Conservation (phyloP, 441 rosid species). For the Metrosideros polymorpha region DNA sequence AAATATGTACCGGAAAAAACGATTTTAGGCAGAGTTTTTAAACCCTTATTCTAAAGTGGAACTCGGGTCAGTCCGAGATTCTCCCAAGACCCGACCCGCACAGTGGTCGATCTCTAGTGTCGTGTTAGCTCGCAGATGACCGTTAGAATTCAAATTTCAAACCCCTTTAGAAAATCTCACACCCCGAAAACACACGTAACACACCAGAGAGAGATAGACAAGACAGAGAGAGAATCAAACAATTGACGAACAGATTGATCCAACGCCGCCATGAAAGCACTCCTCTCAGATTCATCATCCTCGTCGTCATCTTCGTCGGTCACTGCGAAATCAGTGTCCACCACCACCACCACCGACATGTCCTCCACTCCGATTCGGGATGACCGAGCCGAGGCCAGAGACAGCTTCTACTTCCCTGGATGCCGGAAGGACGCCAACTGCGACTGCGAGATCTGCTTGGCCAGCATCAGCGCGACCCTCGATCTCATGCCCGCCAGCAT, state of each 20-base stretch:
- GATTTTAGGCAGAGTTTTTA: background rate
- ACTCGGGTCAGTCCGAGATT: background rate
- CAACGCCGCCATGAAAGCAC: slow-evolving; percentile 25
- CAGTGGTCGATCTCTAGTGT: background rate
- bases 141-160: background rate
- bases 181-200: background rate
- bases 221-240: background rate
- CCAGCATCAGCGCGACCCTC: slow-evolving; percentile 78
- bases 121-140: background rate
- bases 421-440: slow-evolving; percentile 88
- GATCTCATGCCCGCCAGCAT: slow-evolving; percentile 70
- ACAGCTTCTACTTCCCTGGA: slow-evolving; percentile 79
- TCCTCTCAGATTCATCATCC: background rate
- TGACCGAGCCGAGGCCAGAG: slow-evolving; percentile 23
- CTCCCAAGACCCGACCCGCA: background rate
- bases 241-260: background rate
- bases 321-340: slow-evolving; percentile 30
- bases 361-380: slow-evolving; percentile 19
- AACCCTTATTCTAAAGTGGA: background rate
- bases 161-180: background rate
- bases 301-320: slow-evolving; percentile 12
- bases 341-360: slow-evolving; percentile 11
- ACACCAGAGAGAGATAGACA: background rate
- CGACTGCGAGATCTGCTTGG: slow-evolving; percentile 68
- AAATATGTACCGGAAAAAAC: background rate